Evolutionary conservation across 495 filamentous ascomycete species (phyloP).

Genomic region (Aspergillus nidulans): DNA sequence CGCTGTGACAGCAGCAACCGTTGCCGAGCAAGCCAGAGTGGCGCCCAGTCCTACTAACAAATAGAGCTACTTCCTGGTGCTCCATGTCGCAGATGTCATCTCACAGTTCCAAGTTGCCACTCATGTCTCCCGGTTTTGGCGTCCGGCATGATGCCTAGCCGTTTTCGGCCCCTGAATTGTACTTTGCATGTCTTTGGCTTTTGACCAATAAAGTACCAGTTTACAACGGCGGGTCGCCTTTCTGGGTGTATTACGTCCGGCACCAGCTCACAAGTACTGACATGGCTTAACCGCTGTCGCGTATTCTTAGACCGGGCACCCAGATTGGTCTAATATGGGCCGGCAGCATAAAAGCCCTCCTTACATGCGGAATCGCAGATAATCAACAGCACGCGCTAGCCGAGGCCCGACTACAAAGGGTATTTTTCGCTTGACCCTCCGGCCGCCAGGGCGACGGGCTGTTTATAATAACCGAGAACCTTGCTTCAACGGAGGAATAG

Average conservation of each 20-base stretch:
- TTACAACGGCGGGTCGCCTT: neutral
- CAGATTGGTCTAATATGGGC: neutral
- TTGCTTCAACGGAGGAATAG: constrained; percentile 3
- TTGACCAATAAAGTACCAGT: neutral
- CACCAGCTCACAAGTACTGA: constrained; percentile 2
- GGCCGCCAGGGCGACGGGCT: neutral
- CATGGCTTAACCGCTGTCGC: constrained; percentile 14
- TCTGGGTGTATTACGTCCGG: neutral
- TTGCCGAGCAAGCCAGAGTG: constrained; percentile 34
- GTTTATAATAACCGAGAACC: neutral
- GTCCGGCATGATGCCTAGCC: constrained; percentile 5
- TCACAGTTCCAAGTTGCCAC: neutral
- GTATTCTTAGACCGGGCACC: constrained; percentile 1
- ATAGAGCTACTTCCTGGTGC: constrained; percentile 8
- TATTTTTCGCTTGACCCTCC: constrained; percentile 2
- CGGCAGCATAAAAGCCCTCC: neutral
- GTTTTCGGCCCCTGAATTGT: neutral
- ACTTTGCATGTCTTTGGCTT: neutral
- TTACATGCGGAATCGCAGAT: constrained; percentile 7
- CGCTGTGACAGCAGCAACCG: constrained; percentile 35
- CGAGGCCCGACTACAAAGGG: neutral
- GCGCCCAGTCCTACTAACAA: constrained; percentile 23
- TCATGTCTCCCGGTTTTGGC: constrained; percentile 4
- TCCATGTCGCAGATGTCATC: neutral
- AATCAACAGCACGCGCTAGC: constrained; percentile 13